phyloP scores from a whole-genome alignment of 257 asterid genomes.

The Solanum tarijense region DNA sequence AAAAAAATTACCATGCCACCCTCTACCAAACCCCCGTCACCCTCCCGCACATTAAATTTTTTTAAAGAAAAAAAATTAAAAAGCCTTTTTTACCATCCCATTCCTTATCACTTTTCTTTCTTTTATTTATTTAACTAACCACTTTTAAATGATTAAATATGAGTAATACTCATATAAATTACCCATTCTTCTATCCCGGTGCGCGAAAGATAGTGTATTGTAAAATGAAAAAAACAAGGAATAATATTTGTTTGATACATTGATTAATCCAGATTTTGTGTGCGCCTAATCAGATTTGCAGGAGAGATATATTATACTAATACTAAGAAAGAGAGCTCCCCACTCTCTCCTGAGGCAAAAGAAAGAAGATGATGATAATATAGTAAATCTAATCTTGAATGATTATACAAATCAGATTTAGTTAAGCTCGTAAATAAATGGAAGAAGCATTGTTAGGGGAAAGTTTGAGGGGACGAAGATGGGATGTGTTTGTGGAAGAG shows the following conservation, averaged over 20 bases:
- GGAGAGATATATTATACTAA: background rate
- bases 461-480: background rate
- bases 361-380: background rate
- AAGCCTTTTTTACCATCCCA: too few relatives aligned
- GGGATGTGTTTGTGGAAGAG: constrained; percentile 7
- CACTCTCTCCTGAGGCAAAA: background rate
- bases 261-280: background rate
- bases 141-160: too few relatives aligned
- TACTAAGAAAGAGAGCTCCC: background rate
- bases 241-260: background rate
- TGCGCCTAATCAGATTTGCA: background rate
- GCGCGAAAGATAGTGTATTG: background rate
- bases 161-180: too few relatives aligned
- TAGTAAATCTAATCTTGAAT: background rate
- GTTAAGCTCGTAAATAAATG: background rate
- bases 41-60: too few relatives aligned
- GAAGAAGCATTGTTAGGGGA: background rate
- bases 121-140: too few relatives aligned
- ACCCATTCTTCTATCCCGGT: too few relatives aligned
- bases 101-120: too few relatives aligned
- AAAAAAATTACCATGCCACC: too few relatives aligned
- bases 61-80: too few relatives aligned
- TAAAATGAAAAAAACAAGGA: background rate
- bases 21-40: too few relatives aligned
- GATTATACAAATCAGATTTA: background rate